Base-by-base conservation (phyloP, 345 rosid genomes). In the Lagerstroemia speciosa region DNA sequence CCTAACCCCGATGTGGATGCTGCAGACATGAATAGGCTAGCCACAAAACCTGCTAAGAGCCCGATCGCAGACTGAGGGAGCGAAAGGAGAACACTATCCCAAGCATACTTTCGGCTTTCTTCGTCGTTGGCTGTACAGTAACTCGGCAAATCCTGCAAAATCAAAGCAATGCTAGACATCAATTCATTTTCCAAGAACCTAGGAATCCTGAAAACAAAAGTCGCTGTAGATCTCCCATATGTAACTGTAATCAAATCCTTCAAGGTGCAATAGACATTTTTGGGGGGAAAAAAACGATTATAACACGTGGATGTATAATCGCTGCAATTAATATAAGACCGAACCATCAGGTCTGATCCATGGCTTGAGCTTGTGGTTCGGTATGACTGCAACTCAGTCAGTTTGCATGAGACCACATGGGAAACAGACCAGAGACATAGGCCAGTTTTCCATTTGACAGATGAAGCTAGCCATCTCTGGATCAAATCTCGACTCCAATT, bases 31-130 rank as follows among this genome's bases (percentile, higher is more conserved):
- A 93, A 84, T 67, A 93, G 68, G 78, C 84, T 73, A 31, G 78
- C 76, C 27, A 80, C 83, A 75, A 85, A 79, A 75, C 81, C 83
- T 15, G 77, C 73, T 73, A 93, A 81, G 79, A 91, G 83, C 70
- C 88, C 91, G 67, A 89, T 55, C 61, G 94, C 86, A 74, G 83
- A 84, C 74, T 69, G 87, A 63, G 91, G 89, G 78, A 76, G 77
- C 75, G 78, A 86, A 70, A 75, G 78, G 75, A 91, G 83, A 69
- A 76, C 73, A 69, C 70, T 78, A 27, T 69, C n/a, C 37, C 26
- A 76, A 67, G 70, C 57, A 68, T 67, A 40, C 67, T 78, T 69
- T 71, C 67, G 71, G 69, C 29, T 69, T 69, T 78, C 74, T 84
- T 83, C 15, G 30, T 36, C 31, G 22, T 62, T 80, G 67, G 68